These are phyloP conservation scores for Coniferiporia weirii DNA, from an alignment of 1,284 basidiomycete species.

Conservation along the genomic window DNA sequence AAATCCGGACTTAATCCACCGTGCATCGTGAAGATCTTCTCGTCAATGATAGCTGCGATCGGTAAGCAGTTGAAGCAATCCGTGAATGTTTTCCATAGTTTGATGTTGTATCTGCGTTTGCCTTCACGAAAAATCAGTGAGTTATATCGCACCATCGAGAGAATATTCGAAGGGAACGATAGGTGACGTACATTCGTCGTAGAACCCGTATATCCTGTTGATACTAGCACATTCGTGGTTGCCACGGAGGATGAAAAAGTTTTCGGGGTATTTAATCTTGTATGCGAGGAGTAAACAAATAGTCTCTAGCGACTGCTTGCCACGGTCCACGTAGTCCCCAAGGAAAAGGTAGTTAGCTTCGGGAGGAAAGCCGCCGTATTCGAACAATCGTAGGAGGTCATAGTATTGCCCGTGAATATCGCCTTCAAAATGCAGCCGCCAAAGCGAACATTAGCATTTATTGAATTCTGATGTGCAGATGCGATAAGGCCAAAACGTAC, in stretches of 20 bases:
- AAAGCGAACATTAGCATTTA: conserved; percentile 6
- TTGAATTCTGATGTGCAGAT: conserved; percentile 11
- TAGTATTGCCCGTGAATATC: conserved; percentile 97
- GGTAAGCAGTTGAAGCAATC: conserved; percentile 96
- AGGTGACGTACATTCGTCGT: conserved; percentile 81
- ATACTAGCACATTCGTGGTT: conserved; percentile 95
- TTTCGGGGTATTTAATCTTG: conserved; percentile 99
- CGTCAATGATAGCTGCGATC: conserved; percentile 94
- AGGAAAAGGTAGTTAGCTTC: conserved; percentile 96
- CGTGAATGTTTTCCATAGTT: conserved; percentile 97
- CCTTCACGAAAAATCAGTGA: conserved; percentile 41
- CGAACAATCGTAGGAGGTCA: conserved; percentile 88
- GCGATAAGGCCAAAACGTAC: conserved; percentile 34
- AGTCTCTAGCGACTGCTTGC: conserved; percentile 91
- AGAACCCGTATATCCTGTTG: conserved; percentile 95
- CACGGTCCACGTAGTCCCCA: conserved; percentile 93
- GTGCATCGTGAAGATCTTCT: conserved; percentile 96
- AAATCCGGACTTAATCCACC: conserved; percentile 92
- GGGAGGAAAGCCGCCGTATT: conserved; percentile 93
- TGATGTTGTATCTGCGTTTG: conserved; percentile 97
- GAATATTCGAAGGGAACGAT: background rate
- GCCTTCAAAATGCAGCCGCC: conserved; percentile 42
- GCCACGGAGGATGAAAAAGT: conserved; percentile 92
- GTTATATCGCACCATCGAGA: background rate
- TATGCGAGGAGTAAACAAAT: conserved; percentile 88